Percentiles rank a stretch among this genome's conserved stretches.
These are phyloP conservation scores for Theileria annulata DNA, from an alignment of 169 alveolate genomes.

Conservation along the genomic window DNA sequence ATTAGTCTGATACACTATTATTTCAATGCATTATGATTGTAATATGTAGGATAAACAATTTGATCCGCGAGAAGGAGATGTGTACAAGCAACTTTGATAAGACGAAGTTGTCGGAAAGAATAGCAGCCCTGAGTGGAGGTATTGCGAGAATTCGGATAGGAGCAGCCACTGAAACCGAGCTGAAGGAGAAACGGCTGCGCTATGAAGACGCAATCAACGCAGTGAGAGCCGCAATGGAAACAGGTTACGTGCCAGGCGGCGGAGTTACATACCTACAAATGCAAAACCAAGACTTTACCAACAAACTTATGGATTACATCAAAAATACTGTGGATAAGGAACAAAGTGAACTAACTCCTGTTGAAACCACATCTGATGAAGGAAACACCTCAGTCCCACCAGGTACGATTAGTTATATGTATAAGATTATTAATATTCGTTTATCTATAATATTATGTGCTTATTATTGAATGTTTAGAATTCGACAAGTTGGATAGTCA, in stretches of 20 bases:
- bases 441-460: too few species aligned
- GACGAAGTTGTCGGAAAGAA: constrained; percentile 83
- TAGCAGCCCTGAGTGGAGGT: constrained; percentile 89
- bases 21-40: too few species aligned
- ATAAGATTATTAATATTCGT: too few species aligned
- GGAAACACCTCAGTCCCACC: neutral
- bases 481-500: constrained; percentile 24
- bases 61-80: constrained; percentile 75
- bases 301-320: constrained; percentile 70
- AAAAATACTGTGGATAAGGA: constrained; percentile 72
- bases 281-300: constrained; percentile 71
- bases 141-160: constrained; percentile 85
- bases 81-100: constrained; percentile 81
- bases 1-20: too few species aligned
- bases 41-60: constrained; percentile 58
- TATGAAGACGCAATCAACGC: constrained; percentile 88
- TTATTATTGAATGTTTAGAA: neutral
- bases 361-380: neutral
- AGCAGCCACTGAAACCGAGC: constrained; percentile 87
- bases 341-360: constrained; percentile 17
- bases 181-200: constrained; percentile 81
- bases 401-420: too few species aligned
- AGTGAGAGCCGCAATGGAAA: constrained; percentile 86
- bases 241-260: constrained; percentile 90
- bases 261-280: constrained; percentile 85